Percentiles rank a stretch among this genome's conserved stretches.
These are phyloP conservation scores for Tricholoma flavovirens DNA, from an alignment of 768 basidiomycete species.

Conservation along the genomic window DNA sequence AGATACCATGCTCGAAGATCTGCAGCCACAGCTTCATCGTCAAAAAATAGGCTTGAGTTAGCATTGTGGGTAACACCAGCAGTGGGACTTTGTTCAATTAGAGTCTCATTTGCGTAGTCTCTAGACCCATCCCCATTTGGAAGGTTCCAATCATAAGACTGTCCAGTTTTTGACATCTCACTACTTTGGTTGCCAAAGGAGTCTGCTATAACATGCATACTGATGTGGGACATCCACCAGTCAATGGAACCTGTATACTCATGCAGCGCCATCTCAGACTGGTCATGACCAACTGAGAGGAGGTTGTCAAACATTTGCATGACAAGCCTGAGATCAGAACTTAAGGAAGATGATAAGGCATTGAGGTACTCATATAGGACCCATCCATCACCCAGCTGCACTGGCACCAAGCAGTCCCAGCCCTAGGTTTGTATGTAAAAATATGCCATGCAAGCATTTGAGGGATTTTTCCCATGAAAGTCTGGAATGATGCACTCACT, in stretches of 20 bases:
- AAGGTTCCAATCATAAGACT: constrained; percentile 15
- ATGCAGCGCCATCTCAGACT: constrained; percentile 61
- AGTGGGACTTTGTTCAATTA: constrained; percentile 7
- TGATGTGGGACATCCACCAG: constrained; percentile 69
- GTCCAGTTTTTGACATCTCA: constrained; percentile 3
- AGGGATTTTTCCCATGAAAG: constrained; percentile 25
- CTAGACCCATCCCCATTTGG: constrained; percentile 16
- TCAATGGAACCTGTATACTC: constrained; percentile 75
- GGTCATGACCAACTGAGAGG: constrained; percentile 60
- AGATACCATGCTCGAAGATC: constrained; percentile 77
- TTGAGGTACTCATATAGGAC: constrained; percentile 49
- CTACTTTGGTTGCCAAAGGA: constrained; percentile 6
- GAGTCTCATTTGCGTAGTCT: constrained; percentile 7
- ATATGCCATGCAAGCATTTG: constrained; percentile 58
- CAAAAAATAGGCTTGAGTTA: constrained; percentile 23
- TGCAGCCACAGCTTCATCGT: constrained; percentile 35
- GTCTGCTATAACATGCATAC: constrained; percentile 39
- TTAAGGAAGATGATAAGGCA: constrained; percentile 44
- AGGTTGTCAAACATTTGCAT: constrained; percentile 59
- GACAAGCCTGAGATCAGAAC: constrained; percentile 50
- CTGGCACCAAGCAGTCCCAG: constrained; percentile 82
- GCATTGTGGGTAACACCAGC: not conserved
- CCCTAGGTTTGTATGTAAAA: constrained; percentile 60
- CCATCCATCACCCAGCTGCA: constrained; percentile 74
- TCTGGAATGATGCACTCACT: constrained; percentile 42